These are phyloP conservation scores for Heracleum sosnowskyi DNA, from an alignment of 129 eudicot genomes.

Conservation along the genomic window DNA sequence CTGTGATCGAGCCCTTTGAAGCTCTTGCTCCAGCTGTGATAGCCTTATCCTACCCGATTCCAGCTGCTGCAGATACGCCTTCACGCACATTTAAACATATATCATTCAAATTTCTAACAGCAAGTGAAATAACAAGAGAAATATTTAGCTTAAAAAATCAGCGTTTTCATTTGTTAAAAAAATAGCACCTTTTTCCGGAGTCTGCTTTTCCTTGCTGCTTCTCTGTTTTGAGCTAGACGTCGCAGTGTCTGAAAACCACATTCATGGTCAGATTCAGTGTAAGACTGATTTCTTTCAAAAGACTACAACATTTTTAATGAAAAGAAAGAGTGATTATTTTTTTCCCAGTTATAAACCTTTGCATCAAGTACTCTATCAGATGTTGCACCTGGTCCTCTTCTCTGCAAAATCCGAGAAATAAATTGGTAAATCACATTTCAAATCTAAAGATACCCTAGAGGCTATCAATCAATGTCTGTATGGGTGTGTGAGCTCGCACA, in stretches of 20 bases:
- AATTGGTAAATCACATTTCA: background rate
- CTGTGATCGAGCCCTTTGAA: conserved; percentile 89
- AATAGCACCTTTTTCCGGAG: conserved; percentile 77
- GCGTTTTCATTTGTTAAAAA: too few relatives aligned
- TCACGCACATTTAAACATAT: conserved; percentile 5
- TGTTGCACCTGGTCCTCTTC: conserved; percentile 61
- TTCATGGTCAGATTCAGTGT: conserved; percentile 4
- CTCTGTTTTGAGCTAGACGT: conserved; percentile 98
- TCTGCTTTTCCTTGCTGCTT: conserved; percentile 98
- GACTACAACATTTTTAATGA: background rate
- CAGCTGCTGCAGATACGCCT: conserved; percentile 95
- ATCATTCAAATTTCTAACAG: background rate
- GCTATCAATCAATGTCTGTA: background rate
- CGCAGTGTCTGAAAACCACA: conserved; percentile 65
- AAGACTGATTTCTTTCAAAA: background rate
- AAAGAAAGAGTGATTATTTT: background rate
- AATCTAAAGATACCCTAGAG: background rate
- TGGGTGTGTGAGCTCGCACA: background rate
- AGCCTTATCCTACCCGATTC: conserved; percentile 86
- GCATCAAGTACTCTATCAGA: conserved; percentile 74
- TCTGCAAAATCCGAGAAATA: conserved; percentile 44
- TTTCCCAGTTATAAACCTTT: conserved; percentile 39
- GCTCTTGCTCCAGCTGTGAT: conserved; percentile 86
- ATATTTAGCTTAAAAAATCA: background rate
- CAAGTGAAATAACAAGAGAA: background rate